Evolutionary conservation across 2,329 filamentous ascomycete species (phyloP).

Genomic region (Sclerotinia borealis): DNA sequence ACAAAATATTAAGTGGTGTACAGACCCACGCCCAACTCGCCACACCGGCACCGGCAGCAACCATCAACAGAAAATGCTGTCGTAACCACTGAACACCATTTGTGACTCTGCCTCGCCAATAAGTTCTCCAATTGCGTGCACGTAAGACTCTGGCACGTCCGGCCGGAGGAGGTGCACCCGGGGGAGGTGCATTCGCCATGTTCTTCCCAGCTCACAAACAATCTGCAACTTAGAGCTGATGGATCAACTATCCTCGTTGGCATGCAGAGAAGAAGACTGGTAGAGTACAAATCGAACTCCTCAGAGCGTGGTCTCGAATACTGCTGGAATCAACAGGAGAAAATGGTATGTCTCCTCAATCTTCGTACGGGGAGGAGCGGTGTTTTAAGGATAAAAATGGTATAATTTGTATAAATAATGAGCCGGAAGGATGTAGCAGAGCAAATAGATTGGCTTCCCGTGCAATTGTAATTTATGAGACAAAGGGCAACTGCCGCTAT

Average conservation of each 20-base stretch:
- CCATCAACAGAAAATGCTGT: not conserved
- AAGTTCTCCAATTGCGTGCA: not conserved
- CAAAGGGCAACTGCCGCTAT: not conserved
- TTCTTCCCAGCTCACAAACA: not conserved
- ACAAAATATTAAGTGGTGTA: not conserved
- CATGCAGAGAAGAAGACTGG: not conserved
- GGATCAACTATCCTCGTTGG: not conserved
- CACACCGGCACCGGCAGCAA: not conserved
- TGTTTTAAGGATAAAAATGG: not conserved
- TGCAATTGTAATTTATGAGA: not conserved
- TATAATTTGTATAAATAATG: not conserved
- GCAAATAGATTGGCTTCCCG: not conserved
- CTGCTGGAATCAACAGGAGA: not conserved
- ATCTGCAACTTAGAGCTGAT: not conserved
- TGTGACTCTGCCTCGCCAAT: not conserved
- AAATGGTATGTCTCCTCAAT: not conserved
- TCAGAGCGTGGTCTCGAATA: not conserved
- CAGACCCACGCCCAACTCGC: not conserved
- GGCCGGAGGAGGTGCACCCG: not conserved
- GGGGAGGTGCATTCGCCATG: not conserved
- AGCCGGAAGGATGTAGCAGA: not conserved
- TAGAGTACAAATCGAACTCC: too few relatives aligned
- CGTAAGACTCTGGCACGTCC: too few relatives aligned
- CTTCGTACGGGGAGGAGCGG: not conserved
- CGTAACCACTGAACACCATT: not conserved